Base-by-base conservation (phyloP, 192 early-diverging fungal genomes). In the Coemansia guatemalensis region DNA sequence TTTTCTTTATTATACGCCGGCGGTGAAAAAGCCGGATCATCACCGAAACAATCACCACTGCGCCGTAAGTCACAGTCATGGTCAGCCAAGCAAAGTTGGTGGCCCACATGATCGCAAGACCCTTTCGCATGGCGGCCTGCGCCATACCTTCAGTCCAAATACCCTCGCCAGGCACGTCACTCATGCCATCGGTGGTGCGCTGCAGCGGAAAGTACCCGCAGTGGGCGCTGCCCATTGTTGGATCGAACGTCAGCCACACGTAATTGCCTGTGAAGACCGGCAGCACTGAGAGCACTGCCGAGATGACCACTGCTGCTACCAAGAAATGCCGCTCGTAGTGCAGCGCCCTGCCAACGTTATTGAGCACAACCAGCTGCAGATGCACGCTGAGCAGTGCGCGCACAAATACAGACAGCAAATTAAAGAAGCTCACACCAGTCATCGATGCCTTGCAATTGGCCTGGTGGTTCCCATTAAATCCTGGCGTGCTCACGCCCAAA, bases 71-170 rank as follows among this genome's bases (percentile, higher is more conserved):
- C 23, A 78, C 76, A 3, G 76, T 78, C 49, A 78, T 67, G 14
- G 76, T 73, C 53, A 78, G 54, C 70, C 76, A 73, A 41, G 70
- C 70, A 69, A 73, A 78, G 61, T 78, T 69, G 20, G 76, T 78
- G 4, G 56, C 35, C 76, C 76, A 78, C 76, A 78, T 78, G 29
- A 69, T 69, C 4, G 53, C 55, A 48, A 78, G 50, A 4, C 76
- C 76, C 57, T 69, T 78, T 41, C 54, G 64, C 53, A 77, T 55
- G 3, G 74, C 65, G 18, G 65, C 56, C n/a, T 58, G 64, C 24
- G 68, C 68, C 64, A 63, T 60, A 5, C 48, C 35, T 33, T 77
- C 61, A 17, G 65, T 65, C 69, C 69, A 71, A 8, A 56, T 41
- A 17, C 22, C 21, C 48, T 52, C 17, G 24, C 47, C 29, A n/a